Evolutionary conservation across 768 basidiomycete genomes (phyloP).

Genomic region (Hortiboletus campestris): DNA sequence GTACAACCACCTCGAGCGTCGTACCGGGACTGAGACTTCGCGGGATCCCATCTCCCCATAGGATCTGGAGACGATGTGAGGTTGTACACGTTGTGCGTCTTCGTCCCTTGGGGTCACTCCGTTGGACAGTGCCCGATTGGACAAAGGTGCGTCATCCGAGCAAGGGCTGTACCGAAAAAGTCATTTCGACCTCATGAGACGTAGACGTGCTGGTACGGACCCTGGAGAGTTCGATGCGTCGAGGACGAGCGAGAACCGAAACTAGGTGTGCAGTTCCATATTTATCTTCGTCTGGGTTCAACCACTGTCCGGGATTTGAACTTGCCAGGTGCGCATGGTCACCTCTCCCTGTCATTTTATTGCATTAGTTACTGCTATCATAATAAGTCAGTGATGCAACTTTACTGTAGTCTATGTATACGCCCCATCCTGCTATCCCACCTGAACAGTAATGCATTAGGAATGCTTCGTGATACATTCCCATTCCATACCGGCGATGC

Average conservation of each 20-base stretch:
- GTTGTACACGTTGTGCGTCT: neutral
- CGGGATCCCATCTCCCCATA: neutral
- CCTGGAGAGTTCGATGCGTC: neutral
- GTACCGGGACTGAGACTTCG: neutral
- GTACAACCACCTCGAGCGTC: constrained; percentile 2
- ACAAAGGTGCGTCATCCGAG: neutral
- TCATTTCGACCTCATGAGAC: neutral
- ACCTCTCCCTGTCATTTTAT: too few relatives aligned
- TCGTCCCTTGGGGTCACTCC: neutral
- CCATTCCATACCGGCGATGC: too few relatives aligned
- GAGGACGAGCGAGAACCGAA: constrained; percentile 5
- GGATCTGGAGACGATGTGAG: too few relatives aligned
- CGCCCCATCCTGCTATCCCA: too few relatives aligned
- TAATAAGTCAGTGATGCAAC: too few relatives aligned
- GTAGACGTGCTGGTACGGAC: neutral
- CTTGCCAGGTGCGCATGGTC: neutral
- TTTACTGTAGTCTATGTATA: too few relatives aligned
- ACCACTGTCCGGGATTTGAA: neutral
- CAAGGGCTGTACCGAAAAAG: neutral
- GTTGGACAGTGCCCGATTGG: neutral
- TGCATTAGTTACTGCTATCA: too few relatives aligned
- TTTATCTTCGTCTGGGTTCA: neutral
- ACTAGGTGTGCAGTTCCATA: neutral
- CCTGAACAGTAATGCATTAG: too few relatives aligned
- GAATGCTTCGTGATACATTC: too few relatives aligned